A percentile compares a stretch with the other conserved stretches of the same genome.
Conservation (phyloP, 2,329 filamentous ascomycete species). For the Dothistroma pini region DNA sequence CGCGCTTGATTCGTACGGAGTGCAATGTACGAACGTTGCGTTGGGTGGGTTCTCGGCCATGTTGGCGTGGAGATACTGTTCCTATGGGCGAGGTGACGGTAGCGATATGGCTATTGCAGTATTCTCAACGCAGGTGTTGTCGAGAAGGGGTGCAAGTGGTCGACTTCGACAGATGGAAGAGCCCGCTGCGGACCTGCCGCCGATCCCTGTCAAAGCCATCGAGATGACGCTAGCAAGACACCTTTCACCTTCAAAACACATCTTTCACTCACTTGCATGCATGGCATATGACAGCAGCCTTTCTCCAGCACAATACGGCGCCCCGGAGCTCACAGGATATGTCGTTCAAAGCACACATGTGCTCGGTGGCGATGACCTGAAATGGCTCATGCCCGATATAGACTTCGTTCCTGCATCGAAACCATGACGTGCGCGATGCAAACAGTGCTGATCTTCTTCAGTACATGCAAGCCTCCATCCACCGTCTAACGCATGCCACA, state of each 20-base stretch:
- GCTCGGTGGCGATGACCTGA: not conserved
- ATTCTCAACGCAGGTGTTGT: not conserved
- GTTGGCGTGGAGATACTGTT: not conserved
- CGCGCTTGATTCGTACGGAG: constrained; percentile 37
- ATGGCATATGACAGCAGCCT: too few species aligned
- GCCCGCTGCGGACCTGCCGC: too few species aligned
- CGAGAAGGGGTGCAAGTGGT: not conserved
- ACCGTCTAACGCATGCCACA: not conserved
- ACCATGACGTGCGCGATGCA: constrained; percentile 2
- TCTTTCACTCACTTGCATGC: not conserved
- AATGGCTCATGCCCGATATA: not conserved
- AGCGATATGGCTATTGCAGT: not conserved
- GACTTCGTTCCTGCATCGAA: not conserved
- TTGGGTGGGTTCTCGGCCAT: constrained; percentile 29
- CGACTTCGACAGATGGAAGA: not conserved
- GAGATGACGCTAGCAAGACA: not conserved
- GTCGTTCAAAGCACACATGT: not conserved
- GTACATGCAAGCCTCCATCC: not conserved
- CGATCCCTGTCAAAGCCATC: not conserved
- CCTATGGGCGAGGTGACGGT: not conserved
- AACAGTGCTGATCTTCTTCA: constrained; percentile 1
- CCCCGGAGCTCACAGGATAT: not conserved
- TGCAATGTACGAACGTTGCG: constrained; percentile 44
- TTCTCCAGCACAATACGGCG: too few species aligned
- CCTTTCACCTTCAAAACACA: not conserved